Evolutionary conservation across 163 green algal species (phyloP), one percentile per base, ranked within the genome.

Genomic region (Trebouxiophyceae sp.): DNA sequence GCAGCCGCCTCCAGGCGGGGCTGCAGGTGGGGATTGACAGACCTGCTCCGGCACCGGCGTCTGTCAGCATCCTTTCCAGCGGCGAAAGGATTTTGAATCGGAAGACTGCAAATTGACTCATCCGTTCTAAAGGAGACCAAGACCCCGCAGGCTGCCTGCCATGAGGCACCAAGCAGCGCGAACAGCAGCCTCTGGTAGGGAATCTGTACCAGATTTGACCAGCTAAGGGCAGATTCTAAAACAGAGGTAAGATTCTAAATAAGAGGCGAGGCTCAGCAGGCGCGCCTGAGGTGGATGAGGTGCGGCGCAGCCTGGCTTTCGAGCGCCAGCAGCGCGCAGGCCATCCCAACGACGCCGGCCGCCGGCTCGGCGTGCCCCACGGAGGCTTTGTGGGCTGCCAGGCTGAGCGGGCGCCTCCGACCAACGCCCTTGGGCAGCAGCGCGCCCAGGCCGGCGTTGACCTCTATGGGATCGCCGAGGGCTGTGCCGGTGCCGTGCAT

Each of bases 321-420:
- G 26, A 61, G 6, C 4, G 65, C 45, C 29, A 63, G 39, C 8
- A 68, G 16, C 33, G 65, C 44, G 31, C 33, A 63, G 22, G 63
- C 63, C 23, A 94, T 24, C 2, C 83, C 88, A 24, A 92, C 70
- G 31, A 91, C 33, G 33, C 89, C 89, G 0, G 87, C 86, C 16
- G 84, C 86, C 0, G 88, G 83, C 73, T 96, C 89, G 2, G 75
- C 75, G 62, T 96, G 89, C 3, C 89, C 88, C 0, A 77, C n/a
- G 8, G 63, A 71, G 0, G 84, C 81, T 72, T 95, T 95, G 68
- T 70, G 80, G 24, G 83, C 77, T 3, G 73, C 55, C 23, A 92
- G 63, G 2, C 31, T 45, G 33, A 82, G 61, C 0, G 61, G 66
- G 33, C 3, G 22, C 2, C 16, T 12, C 30, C 27, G 31, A 8